Percentiles rank a stretch among this genome's conserved stretches.
phyloP scores from a whole-genome alignment of 2,329 filamentous ascomycete genomes.

The Parascedosporium putredinis region DNA sequence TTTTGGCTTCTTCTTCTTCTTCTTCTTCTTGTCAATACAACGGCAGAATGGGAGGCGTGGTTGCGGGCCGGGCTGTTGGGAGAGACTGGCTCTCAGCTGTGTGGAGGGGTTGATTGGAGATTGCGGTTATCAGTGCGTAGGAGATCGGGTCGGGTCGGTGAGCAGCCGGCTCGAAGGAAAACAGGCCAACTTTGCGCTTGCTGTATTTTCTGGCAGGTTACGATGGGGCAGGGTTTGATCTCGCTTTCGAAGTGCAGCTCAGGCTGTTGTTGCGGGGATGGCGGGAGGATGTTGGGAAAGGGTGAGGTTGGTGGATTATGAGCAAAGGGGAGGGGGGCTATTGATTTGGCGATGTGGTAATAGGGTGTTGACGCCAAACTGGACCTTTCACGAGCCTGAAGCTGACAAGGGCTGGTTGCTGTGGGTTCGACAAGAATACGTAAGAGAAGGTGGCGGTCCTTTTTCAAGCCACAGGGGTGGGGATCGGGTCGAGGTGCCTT shows the following conservation, averaged over 20 bases:
- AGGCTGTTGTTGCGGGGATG: background rate
- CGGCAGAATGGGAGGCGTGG: background rate
- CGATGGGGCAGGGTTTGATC: background rate
- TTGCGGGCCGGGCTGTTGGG: background rate
- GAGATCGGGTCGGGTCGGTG: too few species aligned
- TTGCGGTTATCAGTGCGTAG: too few species aligned
- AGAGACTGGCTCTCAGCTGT: too few species aligned
- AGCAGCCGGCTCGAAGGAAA: too few species aligned
- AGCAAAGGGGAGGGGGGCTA: background rate
- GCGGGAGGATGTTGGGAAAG: background rate
- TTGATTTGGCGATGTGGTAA: slow-evolving; percentile 3
- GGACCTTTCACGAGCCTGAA: slow-evolving; percentile 7
- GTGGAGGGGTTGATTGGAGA: too few species aligned
- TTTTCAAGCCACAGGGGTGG: background rate
- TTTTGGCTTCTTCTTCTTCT: too few species aligned
- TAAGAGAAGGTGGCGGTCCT: background rate
- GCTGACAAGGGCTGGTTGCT: slow-evolving; percentile 3
- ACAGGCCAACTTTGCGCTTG: too few species aligned
- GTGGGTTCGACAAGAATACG: background rate
- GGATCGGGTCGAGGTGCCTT: too few species aligned
- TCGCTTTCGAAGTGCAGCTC: background rate
- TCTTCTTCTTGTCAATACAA: slow-evolving; percentile 1
- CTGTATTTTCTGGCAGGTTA: background rate
- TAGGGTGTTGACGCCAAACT: slow-evolving; percentile 5
- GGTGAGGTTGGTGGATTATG: background rate